Evolutionary conservation across 305 asterid genomes (phyloP).

Genomic region (Rubia tinctorum): DNA sequence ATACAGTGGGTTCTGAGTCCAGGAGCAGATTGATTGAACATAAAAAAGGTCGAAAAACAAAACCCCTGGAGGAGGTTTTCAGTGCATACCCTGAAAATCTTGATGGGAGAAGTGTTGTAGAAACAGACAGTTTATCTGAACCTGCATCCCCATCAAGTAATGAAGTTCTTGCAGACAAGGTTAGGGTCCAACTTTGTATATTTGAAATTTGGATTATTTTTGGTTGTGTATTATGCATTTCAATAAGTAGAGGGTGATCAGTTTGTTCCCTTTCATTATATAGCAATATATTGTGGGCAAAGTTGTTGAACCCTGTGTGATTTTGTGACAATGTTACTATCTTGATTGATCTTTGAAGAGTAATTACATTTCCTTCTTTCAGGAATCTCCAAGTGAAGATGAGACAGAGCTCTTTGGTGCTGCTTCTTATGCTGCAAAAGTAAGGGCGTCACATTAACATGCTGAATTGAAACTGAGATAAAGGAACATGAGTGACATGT

Average conservation of each 20-base stretch:
- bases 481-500: too few relatives aligned
- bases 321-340: not conserved
- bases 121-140: constrained; percentile 27
- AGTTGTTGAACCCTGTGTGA: not conserved
- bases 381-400: constrained; percentile 48
- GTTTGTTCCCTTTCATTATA: not conserved
- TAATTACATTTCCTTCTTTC: constrained; percentile 23
- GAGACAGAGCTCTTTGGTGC: too few relatives aligned
- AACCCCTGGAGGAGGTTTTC: constrained; percentile 26
- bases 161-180: constrained; percentile 37
- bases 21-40: constrained; percentile 23
- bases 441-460: too few relatives aligned
- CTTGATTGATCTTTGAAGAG: not conserved
- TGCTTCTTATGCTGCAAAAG: too few relatives aligned
- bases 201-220: not conserved
- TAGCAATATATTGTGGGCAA: not conserved
- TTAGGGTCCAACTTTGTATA: constrained; percentile 10
- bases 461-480: too few relatives aligned
- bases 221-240: not conserved
- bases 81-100: constrained; percentile 20
- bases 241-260: not conserved
- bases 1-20: constrained; percentile 28
- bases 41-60: constrained; percentile 21
- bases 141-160: constrained; percentile 22
- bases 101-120: constrained; percentile 25